Evolutionary conservation across 495 filamentous ascomycete genomes (phyloP).

Genomic region (Penicillium longicatenatum): DNA sequence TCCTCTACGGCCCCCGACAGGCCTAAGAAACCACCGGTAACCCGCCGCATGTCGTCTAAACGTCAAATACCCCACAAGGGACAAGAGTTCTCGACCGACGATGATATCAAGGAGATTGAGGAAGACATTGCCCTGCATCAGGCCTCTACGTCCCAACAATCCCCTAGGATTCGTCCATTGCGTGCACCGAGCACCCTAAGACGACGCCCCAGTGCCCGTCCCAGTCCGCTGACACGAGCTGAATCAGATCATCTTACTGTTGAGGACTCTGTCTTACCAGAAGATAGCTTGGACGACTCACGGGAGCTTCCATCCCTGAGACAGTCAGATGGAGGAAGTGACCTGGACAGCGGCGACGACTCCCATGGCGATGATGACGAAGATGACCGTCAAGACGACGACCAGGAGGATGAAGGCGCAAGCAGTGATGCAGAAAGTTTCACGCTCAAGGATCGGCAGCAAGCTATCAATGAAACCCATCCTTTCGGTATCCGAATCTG

Average conservation of each 20-base stretch:
- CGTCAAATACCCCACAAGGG: constrained; percentile 73
- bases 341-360: constrained; percentile 23
- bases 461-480: constrained; percentile 98
- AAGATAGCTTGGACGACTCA: constrained; percentile 26
- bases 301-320: constrained; percentile 29
- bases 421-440: constrained; percentile 80
- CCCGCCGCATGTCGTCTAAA: constrained; percentile 73
- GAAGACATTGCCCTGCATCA: constrained; percentile 46
- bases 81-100: constrained; percentile 91
- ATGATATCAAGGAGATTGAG: constrained; percentile 83
- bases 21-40: constrained; percentile 70
- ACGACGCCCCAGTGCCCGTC: constrained; percentile 62
- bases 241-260: constrained; percentile 56
- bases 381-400: constrained; percentile 20
- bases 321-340: constrained; percentile 27
- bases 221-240: constrained; percentile 58
- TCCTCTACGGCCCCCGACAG: constrained; percentile 60
- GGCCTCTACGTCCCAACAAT: constrained; percentile 33
- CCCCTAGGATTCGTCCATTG: constrained; percentile 42
- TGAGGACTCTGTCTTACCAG: constrained; percentile 41
- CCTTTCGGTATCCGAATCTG: constrained; percentile 98
- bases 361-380: constrained; percentile 20
- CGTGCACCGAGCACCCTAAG: constrained; percentile 61
- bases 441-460: constrained; percentile 84
- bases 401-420: constrained; percentile 47